Evolutionary conservation across 768 basidiomycete genomes (phyloP), one percentile per base, ranked within the genome.

Genomic region (Leccinum fibrillosum): DNA sequence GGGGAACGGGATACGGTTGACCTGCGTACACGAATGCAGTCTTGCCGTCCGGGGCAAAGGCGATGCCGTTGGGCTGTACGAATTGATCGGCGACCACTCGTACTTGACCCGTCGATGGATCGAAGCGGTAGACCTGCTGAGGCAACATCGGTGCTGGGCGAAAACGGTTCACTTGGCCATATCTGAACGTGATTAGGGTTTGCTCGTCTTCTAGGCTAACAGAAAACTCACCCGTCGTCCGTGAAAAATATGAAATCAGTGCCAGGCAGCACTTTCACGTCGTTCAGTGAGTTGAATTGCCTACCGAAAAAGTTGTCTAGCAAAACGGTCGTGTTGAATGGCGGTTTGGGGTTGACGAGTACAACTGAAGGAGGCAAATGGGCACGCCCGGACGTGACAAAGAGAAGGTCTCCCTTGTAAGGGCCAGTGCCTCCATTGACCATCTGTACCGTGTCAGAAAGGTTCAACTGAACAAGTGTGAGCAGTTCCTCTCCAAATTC

Each of bases 221-320:
- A 4, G 49, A 39, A 17, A 30, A 78, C 83, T 48, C 74, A 90
- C 82, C 23, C 23, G 23, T 23, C 23, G 65, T 93, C 90, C 0
- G 90, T 92, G 72, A 92, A 90, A 74, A 88, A 90, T 2, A 92
- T 63, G 39, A 82, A 82, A 37, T 84, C 84, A 60, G 80, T 86
- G 4, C 72, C 70, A 2, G 87, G 88, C 53, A 90, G 85, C 3
- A 90, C 75, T 64, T 89, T 90, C 58, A 88, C 77, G 62, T 94
- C 90, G 68, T 92, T 90, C 52, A 92, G 69, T 1, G 90, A 90
- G 72, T 89, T 91, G 74, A 91, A 93, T 62, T 90, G 89, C 3
- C 88, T 77, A 2, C 90, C 90, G 64, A 82, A 88, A 72, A 80
- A 90, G 73, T 91, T 92, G 72, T 92, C 88, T 59, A 92, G 70